phyloP scores from a whole-genome alignment of 2,329 filamentous ascomycete genomes.

The Apiospora pterosperma region DNA sequence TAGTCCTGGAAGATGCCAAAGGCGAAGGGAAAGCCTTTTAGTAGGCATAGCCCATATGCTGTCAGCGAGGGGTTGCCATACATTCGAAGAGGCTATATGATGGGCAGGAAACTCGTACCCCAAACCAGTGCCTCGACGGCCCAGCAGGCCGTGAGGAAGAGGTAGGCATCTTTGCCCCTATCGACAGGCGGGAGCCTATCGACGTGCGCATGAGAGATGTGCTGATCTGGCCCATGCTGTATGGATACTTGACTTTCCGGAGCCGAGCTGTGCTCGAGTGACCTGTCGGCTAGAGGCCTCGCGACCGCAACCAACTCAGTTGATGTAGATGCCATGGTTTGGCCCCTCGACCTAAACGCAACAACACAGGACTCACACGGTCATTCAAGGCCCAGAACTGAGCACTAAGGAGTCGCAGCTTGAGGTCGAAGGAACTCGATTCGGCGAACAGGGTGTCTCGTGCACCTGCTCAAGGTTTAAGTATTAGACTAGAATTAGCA shows the following conservation, averaged over 20 bases:
- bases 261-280: background rate
- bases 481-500: background rate
- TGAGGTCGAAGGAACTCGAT: background rate
- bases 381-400: background rate
- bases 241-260: background rate
- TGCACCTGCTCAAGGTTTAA: background rate
- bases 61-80: constrained; percentile 9
- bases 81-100: background rate
- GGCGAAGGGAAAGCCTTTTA: constrained; percentile 60
- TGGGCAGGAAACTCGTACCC: constrained; percentile 32
- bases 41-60: background rate
- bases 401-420: background rate
- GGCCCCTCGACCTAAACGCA: background rate
- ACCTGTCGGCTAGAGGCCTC: background rate
- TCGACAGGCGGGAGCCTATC: constrained; percentile 24
- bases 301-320: background rate
- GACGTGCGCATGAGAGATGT: background rate
- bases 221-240: background rate
- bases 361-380: background rate
- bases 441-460: background rate
- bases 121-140: constrained; percentile 51
- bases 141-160: constrained; percentile 48
- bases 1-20: constrained; percentile 72
- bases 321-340: background rate
- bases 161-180: constrained; percentile 27